A percentile compares a stretch with the other conserved stretches of the same genome.
Conservation (phyloP, 2,329 filamentous ascomycete genomes). For the Cercospora citrullina region DNA sequence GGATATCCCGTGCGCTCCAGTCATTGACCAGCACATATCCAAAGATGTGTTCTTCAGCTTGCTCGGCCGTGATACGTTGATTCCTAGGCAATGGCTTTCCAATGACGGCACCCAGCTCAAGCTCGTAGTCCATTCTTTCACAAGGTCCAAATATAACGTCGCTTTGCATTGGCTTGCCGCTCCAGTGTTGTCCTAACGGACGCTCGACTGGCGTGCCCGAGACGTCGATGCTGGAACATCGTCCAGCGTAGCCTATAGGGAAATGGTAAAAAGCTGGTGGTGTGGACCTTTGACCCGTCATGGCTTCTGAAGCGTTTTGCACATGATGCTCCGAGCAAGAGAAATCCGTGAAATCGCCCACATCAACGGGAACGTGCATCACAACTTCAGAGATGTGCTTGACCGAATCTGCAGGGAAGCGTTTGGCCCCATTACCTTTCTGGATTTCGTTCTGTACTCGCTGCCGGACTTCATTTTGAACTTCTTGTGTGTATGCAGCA, state of each 20-base stretch:
- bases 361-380: slow-evolving; percentile 56
- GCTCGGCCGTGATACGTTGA: slow-evolving; percentile 39
- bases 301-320: slow-evolving; percentile 50
- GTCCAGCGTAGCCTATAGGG: slow-evolving; percentile 56
- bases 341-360: slow-evolving; percentile 61
- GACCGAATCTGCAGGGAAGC: slow-evolving; percentile 31
- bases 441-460: slow-evolving; percentile 41
- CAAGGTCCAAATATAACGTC: slow-evolving; percentile 52
- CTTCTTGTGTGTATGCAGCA: slow-evolving; percentile 45
- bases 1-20: slow-evolving; percentile 64
- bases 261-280: slow-evolving; percentile 52
- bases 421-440: slow-evolving; percentile 25
- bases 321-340: slow-evolving; percentile 55
- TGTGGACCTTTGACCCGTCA: slow-evolving; percentile 43
- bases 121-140: slow-evolving; percentile 49
- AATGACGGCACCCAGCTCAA: slow-evolving; percentile 50
- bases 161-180: slow-evolving; percentile 46
- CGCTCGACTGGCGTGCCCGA: slow-evolving; percentile 52
- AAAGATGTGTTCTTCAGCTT: slow-evolving; percentile 58
- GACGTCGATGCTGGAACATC: slow-evolving; percentile 55
- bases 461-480: slow-evolving; percentile 41
- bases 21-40: slow-evolving; percentile 62
- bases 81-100: slow-evolving; percentile 44
- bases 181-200: slow-evolving; percentile 49
- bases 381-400: slow-evolving; percentile 46